Percentiles rank a stretch among this genome's conserved stretches.
Evolutionary conservation across 2,329 filamentous ascomycete species (phyloP).

Genomic region (Sarocladium kiliense): DNA sequence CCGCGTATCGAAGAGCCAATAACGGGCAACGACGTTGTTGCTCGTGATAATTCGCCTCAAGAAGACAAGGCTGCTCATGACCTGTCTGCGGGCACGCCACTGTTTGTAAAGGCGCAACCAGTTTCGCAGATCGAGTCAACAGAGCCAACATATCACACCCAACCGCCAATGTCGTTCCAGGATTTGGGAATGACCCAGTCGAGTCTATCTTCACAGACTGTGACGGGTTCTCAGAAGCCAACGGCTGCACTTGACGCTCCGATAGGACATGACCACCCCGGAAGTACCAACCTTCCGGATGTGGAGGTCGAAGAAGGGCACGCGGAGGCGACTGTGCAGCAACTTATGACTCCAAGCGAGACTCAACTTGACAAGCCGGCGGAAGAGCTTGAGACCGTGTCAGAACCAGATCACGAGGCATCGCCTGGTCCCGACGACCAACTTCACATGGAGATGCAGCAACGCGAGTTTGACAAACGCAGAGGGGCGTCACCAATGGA

Average conservation of each 20-base stretch:
- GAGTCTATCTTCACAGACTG: background rate
- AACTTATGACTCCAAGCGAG: constrained; percentile 2
- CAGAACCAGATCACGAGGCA: background rate
- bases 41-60: background rate
- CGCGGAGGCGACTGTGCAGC: background rate
- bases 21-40: background rate
- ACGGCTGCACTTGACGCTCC: background rate
- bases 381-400: background rate
- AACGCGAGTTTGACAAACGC: background rate
- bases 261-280: background rate
- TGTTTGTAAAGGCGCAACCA: no score
- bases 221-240: background rate
- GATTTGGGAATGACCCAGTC: background rate
- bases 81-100: no score
- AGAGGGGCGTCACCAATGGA: background rate
- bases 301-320: background rate
- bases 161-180: background rate
- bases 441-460: background rate
- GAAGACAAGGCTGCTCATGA: no score
- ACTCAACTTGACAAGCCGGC: background rate
- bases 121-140: background rate
- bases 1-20: background rate
- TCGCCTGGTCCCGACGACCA: constrained; percentile 5
- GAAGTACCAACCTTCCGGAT: background rate
- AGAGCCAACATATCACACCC: background rate